These are phyloP conservation scores for Leptoxyphium fumago DNA, from an alignment of 2,329 filamentous ascomycete genomes.

Conservation along the genomic window DNA sequence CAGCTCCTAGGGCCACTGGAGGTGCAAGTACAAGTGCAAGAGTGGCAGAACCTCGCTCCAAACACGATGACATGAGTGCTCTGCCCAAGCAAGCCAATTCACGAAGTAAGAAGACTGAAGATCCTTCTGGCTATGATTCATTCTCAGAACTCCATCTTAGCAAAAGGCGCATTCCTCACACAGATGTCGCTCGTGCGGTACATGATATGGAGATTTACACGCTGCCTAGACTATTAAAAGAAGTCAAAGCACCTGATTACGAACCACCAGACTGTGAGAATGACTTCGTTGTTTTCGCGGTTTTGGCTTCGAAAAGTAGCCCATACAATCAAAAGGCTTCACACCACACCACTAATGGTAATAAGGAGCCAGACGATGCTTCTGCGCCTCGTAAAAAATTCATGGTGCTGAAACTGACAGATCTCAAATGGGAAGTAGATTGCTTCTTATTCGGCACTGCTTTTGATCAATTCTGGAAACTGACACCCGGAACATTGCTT, in stretches of 20 bases:
- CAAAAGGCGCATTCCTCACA: conserved; percentile 69
- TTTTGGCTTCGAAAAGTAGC: conserved; percentile 77
- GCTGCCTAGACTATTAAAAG: conserved; percentile 66
- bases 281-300: conserved; percentile 78
- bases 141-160: conserved; percentile 77
- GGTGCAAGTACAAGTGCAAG: background rate
- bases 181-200: conserved; percentile 62
- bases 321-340: conserved; percentile 48
- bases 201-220: conserved; percentile 61
- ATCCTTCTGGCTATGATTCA: conserved; percentile 54
- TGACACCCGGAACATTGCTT: conserved; percentile 79
- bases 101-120: conserved; percentile 16
- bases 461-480: conserved; percentile 85
- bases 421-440: conserved; percentile 81
- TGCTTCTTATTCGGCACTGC: conserved; percentile 84
- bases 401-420: conserved; percentile 79
- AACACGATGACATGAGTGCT: background rate
- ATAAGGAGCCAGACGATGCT: conserved; percentile 33
- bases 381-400: conserved; percentile 56
- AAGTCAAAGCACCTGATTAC: conserved; percentile 71
- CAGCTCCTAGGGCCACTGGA: background rate
- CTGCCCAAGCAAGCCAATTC: background rate
- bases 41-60: background rate
- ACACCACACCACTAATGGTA: conserved; percentile 30
- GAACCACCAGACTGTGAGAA: conserved; percentile 67